Evolutionary conservation across 2,329 filamentous ascomycete genomes (phyloP).

Genomic region (Domatiomyces catenatus): DNA sequence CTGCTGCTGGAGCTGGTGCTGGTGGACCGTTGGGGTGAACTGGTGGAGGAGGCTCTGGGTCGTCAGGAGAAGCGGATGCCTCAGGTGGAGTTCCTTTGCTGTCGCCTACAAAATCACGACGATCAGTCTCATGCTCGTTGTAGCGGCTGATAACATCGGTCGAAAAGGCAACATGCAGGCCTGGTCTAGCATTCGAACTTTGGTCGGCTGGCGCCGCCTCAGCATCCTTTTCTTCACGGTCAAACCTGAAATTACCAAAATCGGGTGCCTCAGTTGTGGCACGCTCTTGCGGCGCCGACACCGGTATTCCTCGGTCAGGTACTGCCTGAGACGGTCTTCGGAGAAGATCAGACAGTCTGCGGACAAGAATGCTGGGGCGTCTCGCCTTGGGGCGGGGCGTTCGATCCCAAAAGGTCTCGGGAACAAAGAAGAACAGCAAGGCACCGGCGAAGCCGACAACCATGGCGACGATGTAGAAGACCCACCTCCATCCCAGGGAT

Average conservation of each 20-base stretch:
- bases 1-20: too few species aligned
- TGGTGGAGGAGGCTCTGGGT: not conserved
- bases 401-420: slow-evolving; percentile 91
- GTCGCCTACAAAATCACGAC: not conserved
- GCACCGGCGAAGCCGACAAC: slow-evolving; percentile 55
- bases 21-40: not conserved
- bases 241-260: slow-evolving; percentile 1
- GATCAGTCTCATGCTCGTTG: not conserved
- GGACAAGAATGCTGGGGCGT: slow-evolving; percentile 18
- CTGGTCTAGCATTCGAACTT: not conserved
- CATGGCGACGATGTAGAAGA: slow-evolving; percentile 64
- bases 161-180: not conserved
- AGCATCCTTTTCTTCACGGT: not conserved
- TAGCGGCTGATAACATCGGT: not conserved
- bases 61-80: not conserved
- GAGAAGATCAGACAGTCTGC: slow-evolving; percentile 16
- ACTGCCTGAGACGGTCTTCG: not conserved
- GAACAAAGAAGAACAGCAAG: slow-evolving; percentile 76
- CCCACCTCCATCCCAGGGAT: slow-evolving; percentile 70
- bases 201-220: not conserved
- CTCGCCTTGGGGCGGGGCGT: slow-evolving; percentile 43
- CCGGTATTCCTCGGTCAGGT: not conserved
- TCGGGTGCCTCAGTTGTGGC: not conserved
- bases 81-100: not conserved
- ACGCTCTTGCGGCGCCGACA: not conserved